Base-by-base conservation (phyloP, 106 monocot species). In the Dioscorea dumetorum region DNA sequence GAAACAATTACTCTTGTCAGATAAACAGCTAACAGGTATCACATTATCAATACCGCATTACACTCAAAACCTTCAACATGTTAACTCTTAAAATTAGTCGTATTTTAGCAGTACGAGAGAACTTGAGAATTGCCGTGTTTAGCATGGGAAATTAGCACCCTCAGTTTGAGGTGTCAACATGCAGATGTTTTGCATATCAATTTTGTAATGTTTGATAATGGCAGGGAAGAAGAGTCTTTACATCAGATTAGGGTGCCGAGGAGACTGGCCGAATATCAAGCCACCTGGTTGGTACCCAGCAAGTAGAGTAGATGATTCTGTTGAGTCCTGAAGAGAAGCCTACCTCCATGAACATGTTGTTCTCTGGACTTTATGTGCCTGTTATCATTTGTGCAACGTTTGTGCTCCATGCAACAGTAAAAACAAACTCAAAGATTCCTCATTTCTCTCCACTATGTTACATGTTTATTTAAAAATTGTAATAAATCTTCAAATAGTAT, bases 261-360 rank as follows among this genome's bases (percentile, higher is more conserved):
- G 95, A 33, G 95, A 95, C 74, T 95, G 91, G 95, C 95, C 95
- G 2, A 82, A 95, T 62, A 91, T 95, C 51, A 81, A 86, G 76
- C 86, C 95, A 18, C 95, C 95, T n/a, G 95, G 95, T 33, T 95
- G 91, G 91, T 77, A 91, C 54, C 95, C 91, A 14, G 85, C 82
- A 7, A 73, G 18, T 12, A 81, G 69, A 48, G 66, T 51, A 0
- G 48, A 61, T 72, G 32, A 67, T 24, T 49, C 48, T 33, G 6
- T 56, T 4, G 20, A 20, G n/a, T 54, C 54, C 54, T 54, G 18
- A 54, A n/a, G n/a, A n/a, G n/a, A n/a, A n/a, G n/a, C n/a, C n/a
- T n/a, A n/a, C n/a, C n/a, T 54, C 54, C 15, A 54, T 8, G 0
- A 14, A 18, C 54, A 54, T 16, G 0, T 54, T 16, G 19, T 54